These are phyloP conservation scores for Citrus sp. DNA, from an alignment of 345 rosid genomes.

Conservation along the genomic window DNA sequence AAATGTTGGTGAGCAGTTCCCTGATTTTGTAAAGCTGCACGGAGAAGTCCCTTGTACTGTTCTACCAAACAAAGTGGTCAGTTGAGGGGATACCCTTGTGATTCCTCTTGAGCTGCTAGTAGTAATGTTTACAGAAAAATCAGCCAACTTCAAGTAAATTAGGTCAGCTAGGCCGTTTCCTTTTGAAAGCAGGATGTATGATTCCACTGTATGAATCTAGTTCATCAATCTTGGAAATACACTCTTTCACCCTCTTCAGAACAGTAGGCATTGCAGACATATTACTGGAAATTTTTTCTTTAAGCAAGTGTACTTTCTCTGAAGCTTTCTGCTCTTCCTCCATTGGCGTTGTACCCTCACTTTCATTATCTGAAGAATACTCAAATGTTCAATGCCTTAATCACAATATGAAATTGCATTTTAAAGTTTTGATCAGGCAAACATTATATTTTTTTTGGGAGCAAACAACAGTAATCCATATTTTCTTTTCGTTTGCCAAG, in stretches of 20 bases:
- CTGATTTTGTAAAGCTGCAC: background rate
- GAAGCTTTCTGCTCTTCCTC: conserved; percentile 26
- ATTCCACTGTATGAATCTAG: conserved; percentile 38
- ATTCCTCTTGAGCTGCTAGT: conserved; percentile 4
- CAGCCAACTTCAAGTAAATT: background rate
- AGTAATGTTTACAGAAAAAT: background rate
- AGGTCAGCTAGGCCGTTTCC: conserved; percentile 26
- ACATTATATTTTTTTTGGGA: background rate
- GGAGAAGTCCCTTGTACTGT: conserved; percentile 6
- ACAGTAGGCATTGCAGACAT: conserved; percentile 40
- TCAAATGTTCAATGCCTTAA: conserved; percentile 5
- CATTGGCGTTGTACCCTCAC: conserved; percentile 8
- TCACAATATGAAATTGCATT: background rate
- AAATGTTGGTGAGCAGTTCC: background rate
- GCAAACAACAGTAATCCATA: background rate
- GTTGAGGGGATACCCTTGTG: background rate
- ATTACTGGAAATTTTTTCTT: conserved; percentile 45
- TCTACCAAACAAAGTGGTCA: conserved; percentile 7
- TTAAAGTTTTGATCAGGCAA: background rate
- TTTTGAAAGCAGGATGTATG: conserved; percentile 57
- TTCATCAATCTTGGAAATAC: conserved; percentile 46
- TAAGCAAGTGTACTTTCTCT: conserved; percentile 45
- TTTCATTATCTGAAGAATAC: conserved; percentile 18
- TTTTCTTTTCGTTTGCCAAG: background rate
- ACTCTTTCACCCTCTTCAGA: conserved; percentile 57